Base-by-base conservation (phyloP, 2,329 filamentous ascomycete species). In the Pseudogymnoascus sp. region DNA sequence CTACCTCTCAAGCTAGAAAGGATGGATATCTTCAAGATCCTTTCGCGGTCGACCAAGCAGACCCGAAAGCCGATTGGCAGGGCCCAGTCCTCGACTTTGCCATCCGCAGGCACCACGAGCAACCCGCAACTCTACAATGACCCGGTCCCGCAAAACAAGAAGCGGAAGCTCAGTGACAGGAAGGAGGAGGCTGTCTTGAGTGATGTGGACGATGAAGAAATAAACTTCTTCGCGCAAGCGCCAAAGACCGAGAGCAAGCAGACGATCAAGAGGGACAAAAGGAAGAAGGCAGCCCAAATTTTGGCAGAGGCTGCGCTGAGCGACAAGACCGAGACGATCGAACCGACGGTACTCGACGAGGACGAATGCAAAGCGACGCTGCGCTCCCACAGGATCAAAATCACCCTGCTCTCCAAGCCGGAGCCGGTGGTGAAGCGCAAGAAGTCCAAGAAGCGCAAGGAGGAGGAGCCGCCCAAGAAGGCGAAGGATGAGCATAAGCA, bases 361-460 rank as follows among this genome's bases (percentile, higher is more conserved):
- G 87, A 88, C 63, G 85, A 93, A 72, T 88, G 90, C 69, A 87
- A 88, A 69, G 84, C 87, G 65, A 80, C 93, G 10, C 77, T 96
- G 65, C 87, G 87, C 65, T 88, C 86, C 63, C 91, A 96, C 75
- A 89, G 92, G 67, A 80, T 97, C 67, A 96, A 96, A 75, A 83
- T 96, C 40, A 90, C 89, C 0, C 79, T 96, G 59, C 77, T 96
- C n/a, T 84, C 83, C 23, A 67, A 63, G 64, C 68, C 62, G 4
- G 71, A 76, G 50, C 77, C 74, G 70, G 78, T 75, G 11, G 78
- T 75, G 13, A 74, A 74, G 67, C 75, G 78, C 62, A 85, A 83
- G 69, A 83, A 83, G 72, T 79, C 80, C 63, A 86, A 85, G 70
- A 83, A 82, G 70, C 81, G 80, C 68, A 79, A 80, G 64, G 72